Evolutionary conservation across 1,284 basidiomycete genomes (phyloP), one percentile per base, ranked within the genome.

Genomic region (Cryptococcus sp.): DNA sequence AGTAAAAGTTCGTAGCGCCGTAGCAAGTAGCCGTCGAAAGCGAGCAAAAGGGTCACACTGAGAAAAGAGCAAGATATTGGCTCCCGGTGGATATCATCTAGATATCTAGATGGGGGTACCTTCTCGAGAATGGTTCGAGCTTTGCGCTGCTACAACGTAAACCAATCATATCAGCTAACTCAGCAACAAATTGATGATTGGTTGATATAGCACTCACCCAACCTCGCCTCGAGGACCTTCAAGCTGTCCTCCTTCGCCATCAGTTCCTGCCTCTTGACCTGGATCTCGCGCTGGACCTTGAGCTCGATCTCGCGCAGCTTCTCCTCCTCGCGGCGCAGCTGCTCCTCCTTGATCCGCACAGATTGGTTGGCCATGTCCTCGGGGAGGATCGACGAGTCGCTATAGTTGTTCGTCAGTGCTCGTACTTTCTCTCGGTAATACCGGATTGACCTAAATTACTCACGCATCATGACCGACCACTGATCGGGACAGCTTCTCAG

Each of bases 291-390:
- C 80, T 98, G 95, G 41, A 98, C 93, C 78, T 93, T 93, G 79
- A 98, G 85, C 78, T 99, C 96, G 78, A 98, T 93, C 82, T 99
- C 96, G 69, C 95, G 91, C 65, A 99, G 83, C 88, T 95, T 95
- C 83, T 96, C 93, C 82, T 96, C 93, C 80, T 99, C 96, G 63
- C 91, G 84, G 70, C 94, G 89, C 62, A 99, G 88, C 79, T 99
- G 96, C 79, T 99, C 95, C 82, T 99, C 95, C 83, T 97, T 98
- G 81, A 98, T 86, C 61, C 93, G 89, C 53, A 97, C 93, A 56
- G 89, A 93, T 81, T 97, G 95, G 64, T 89, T 95, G 17, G 94
- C 93, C 68, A 99, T 86, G 74, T 98, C 96, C 77, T 99, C 94
- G 11, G 94, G 93, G 16, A 75, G 71, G 69, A 96, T 91, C 25